Conservation (phyloP, 2,329 filamentous ascomycete species). For the Phialophora expanda region DNA sequence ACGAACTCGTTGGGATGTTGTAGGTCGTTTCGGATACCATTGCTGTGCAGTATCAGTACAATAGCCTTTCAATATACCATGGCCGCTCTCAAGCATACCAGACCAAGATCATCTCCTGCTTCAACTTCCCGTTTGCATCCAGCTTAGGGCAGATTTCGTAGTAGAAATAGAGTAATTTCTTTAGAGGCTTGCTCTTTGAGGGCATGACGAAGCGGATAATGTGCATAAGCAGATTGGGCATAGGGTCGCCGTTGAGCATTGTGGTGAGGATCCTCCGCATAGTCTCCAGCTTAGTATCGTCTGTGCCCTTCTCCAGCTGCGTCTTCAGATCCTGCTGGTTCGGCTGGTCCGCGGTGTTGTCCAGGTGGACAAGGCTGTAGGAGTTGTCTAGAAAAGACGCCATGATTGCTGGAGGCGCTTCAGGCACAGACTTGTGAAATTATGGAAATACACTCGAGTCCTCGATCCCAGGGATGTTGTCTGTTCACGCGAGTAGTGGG, state of each 20-base stretch:
- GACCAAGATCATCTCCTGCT: constrained; percentile 99
- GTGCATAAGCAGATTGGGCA: constrained; percentile 96
- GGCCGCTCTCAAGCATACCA: constrained; percentile 67
- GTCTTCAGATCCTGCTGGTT: constrained; percentile 88
- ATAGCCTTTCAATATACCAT: not conserved
- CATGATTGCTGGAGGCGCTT: constrained; percentile 64
- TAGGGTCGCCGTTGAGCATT: constrained; percentile 97
- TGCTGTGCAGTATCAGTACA: constrained; percentile 60
- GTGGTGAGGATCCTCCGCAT: constrained; percentile 91
- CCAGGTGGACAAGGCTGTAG: constrained; percentile 96
- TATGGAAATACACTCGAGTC: constrained; percentile 1
- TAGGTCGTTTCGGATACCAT: constrained; percentile 95
- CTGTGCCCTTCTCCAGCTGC: constrained; percentile 90
- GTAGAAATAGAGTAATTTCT: constrained; percentile 99
- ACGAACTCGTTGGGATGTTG: constrained; percentile 99
- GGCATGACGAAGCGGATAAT: constrained; percentile 99
- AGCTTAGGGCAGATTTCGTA: constrained; percentile 94
- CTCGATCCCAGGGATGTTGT: constrained; percentile 1
- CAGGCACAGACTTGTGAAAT: not conserved
- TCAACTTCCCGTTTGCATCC: constrained; percentile 88
- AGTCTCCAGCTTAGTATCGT: constrained; percentile 90
- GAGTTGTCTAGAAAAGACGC: constrained; percentile 91
- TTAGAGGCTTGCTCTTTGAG: constrained; percentile 91
- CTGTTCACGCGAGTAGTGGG: constrained; percentile 7
- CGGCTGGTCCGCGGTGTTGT: constrained; percentile 93